A percentile compares a stretch with the other conserved stretches of the same genome.
These are phyloP conservation scores for Gossypium herbaceum DNA, from an alignment of 345 rosid species.

Conservation along the genomic window DNA sequence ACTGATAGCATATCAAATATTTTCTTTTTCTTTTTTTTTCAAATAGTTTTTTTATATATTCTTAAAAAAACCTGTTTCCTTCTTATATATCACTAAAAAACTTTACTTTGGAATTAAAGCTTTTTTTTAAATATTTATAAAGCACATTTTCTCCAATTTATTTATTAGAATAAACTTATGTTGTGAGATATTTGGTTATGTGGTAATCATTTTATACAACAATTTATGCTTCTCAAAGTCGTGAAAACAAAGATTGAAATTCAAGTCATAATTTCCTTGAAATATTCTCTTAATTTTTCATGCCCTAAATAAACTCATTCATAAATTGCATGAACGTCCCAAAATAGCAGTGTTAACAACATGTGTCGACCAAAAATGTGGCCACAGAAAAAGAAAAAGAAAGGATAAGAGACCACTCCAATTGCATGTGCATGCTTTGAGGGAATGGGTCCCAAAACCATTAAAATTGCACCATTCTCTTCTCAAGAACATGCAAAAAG, in stretches of 20 bases:
- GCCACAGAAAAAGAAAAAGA: not conserved
- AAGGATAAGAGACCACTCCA: conserved; percentile 7
- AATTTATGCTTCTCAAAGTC: no score
- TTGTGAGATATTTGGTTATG: no score
- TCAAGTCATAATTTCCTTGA: not conserved
- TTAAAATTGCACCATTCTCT: conserved; percentile 8
- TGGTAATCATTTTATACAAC: no score
- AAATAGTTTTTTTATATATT: no score
- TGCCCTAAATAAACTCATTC: not conserved
- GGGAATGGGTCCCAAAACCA: conserved; percentile 2
- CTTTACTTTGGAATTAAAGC: no score
- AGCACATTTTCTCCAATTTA: no score
- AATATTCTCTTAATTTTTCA: not conserved
- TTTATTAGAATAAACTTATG: no score
- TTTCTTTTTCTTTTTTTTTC: no score
- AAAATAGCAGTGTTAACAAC: not conserved
- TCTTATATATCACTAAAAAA: no score
- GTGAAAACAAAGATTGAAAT: not conserved
- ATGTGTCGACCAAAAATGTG: not conserved
- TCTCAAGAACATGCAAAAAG: not conserved
- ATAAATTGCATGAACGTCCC: not conserved
- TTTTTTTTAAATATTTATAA: no score
- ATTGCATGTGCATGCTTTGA: conserved; percentile 18
- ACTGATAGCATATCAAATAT: no score
- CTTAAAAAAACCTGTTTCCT: no score